phyloP scores from a whole-genome alignment of 192 early-diverging fungal genomes.

The Cetraspora pellucida region DNA sequence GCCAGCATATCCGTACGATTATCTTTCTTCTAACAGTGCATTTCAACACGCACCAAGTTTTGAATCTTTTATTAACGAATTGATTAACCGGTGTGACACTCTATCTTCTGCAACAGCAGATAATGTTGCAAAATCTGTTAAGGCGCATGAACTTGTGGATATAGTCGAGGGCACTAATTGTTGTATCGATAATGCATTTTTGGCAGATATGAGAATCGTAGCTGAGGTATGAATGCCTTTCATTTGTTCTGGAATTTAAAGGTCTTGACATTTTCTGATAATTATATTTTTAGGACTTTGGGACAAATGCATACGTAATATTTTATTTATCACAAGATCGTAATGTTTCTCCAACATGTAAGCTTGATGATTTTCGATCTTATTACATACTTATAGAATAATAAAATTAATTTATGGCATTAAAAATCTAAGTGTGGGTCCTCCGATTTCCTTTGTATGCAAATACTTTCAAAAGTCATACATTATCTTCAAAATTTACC shows the following conservation, averaged over 20 bases:
- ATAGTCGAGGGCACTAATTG: neutral
- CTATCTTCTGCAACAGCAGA: conserved; percentile 20
- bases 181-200: neutral
- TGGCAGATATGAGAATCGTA: conserved; percentile 4
- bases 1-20: conserved; percentile 26
- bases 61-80: neutral
- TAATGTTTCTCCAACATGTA: neutral
- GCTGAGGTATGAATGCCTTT: neutral
- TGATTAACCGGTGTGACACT: neutral
- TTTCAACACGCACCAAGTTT: neutral
- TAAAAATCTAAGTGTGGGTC: conserved; percentile 24
- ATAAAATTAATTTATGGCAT: neutral
- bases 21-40: neutral
- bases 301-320: neutral
- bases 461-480: neutral
- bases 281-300: neutral
- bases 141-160: conserved; percentile 4
- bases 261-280: neutral
- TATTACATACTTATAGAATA: neutral
- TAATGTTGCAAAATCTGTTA: conserved; percentile 26
- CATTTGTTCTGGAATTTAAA: too few species aligned
- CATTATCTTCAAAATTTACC: neutral
- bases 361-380: neutral
- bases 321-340: conserved; percentile 6
- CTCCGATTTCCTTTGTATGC: conserved; percentile 11